Evolutionary conservation across 1,139 yeast species (phyloP).

Genomic region (Fermentozyma sake): DNA sequence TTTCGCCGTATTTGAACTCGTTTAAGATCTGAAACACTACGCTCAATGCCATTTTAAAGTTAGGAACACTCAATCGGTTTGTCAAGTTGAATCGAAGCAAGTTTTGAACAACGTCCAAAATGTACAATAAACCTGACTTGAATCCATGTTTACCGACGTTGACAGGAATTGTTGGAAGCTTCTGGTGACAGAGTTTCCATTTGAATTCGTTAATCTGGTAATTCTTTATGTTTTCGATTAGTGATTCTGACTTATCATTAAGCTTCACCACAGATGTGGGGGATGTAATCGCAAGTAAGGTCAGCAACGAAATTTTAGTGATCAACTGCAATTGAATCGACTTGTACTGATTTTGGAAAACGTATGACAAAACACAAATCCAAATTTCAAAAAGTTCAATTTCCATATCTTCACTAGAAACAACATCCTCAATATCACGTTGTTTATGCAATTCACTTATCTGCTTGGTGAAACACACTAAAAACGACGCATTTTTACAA

Average conservation of each 20-base stretch:
- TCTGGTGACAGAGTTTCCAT: constrained; percentile 43
- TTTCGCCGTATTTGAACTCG: constrained; percentile 7
- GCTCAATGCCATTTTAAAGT: constrained; percentile 24
- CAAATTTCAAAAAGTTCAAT: constrained; percentile 29
- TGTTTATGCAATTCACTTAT: constrained; percentile 4
- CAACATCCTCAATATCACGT: constrained; percentile 14
- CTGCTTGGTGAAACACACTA: constrained; percentile 16
- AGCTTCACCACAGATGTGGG: constrained; percentile 5
- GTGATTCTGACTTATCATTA: too few species aligned
- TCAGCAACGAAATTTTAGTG: constrained; percentile 20
- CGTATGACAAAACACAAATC: constrained; percentile 35
- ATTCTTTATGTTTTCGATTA: constrained; percentile 13
- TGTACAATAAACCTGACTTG: constrained; percentile 32
- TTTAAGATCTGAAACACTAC: constrained; percentile 19
- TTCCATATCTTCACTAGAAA: constrained; percentile 11
- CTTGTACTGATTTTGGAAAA: constrained; percentile 33
- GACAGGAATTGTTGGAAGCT: constrained; percentile 29
- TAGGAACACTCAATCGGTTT: constrained; percentile 27
- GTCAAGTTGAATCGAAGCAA: constrained; percentile 38
- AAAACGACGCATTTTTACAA: constrained; percentile 19
- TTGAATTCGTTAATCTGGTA: constrained; percentile 32
- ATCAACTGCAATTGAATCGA: constrained; percentile 18
- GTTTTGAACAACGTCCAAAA: constrained; percentile 34
- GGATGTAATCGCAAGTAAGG: constrained; percentile 23
- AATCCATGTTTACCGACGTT: constrained; percentile 19